Evolutionary conservation across 371 early-diverging fungal genomes (phyloP), one percentile per base, ranked within the genome.

Genomic region (Rhizopus arrhizus): DNA sequence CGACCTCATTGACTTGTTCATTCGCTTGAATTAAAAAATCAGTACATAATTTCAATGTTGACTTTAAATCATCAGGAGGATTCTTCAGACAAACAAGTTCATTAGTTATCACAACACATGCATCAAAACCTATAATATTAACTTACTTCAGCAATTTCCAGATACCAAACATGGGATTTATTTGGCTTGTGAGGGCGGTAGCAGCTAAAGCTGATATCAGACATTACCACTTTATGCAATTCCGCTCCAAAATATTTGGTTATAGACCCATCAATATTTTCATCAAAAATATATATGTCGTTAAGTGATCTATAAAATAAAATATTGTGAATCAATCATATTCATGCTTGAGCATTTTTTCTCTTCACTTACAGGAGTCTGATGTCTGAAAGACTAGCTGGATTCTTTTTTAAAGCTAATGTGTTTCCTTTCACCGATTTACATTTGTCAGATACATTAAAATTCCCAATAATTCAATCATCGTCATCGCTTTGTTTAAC

Each of bases 91-190:
- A 56, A 56, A 56, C 15, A 43, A 62, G 56, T n/a, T 62, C 43
- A 62, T 50, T 50, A 62, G 34, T 46, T 62, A 62, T 51, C 56
- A 61, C 61, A 61, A 61, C 29, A 61, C 33, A 54, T 49, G 42
- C 55, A 55, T 61, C 56, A 61, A 61, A 55, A 48, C 52, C 50
- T 62, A 56, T 56, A 62, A 35, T 50, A 48, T 49, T 51, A 56
- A 61, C 61, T 61, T 55, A 56, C 56, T 62, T 62, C 56, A 56
- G 52, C 51, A 55, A 62, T 45, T 56, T 62, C 51, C 5, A 62
- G 42, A 51, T 56, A 62, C 50, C 51, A 62, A 62, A 13, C 45
- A 62, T 62, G 62, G 15, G 62, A 49, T 51, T 56, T 0, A 51
- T 43, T 51, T 56, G 36, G 56, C 56, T 61, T 59, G 46, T 55